phyloP scores from a whole-genome alignment of 2,329 filamentous ascomycete species.

The Fusarium hostae region DNA sequence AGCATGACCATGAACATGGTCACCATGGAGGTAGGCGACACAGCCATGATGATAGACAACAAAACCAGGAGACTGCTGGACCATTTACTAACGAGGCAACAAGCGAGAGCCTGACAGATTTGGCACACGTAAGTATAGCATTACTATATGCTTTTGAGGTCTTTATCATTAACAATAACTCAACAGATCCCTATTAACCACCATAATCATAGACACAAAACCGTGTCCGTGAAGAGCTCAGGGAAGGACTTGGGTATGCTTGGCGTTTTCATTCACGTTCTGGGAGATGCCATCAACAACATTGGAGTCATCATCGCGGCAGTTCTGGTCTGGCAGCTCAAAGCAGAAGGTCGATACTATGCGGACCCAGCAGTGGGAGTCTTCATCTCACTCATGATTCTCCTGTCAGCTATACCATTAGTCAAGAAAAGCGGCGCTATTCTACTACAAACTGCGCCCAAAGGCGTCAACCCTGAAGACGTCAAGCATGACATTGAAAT shows the following conservation, averaged over 20 bases:
- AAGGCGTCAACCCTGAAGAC: slow-evolving; percentile 68
- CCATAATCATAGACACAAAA: slow-evolving; percentile 61
- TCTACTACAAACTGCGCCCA: slow-evolving; percentile 73
- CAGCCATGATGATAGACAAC: slow-evolving; percentile 1
- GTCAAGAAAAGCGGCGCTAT: slow-evolving; percentile 72
- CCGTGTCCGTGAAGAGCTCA: slow-evolving; percentile 43
- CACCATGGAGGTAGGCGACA: slow-evolving; percentile 46
- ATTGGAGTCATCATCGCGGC: slow-evolving; percentile 78
- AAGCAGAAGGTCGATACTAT: slow-evolving; percentile 70
- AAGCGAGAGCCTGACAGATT: slow-evolving; percentile 25
- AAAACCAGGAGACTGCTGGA: slow-evolving; percentile 13
- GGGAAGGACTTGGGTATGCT: slow-evolving; percentile 75
- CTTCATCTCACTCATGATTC: slow-evolving; percentile 78
- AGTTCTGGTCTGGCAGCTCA: slow-evolving; percentile 73
- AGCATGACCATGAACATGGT: slow-evolving; percentile 54
- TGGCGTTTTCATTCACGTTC: slow-evolving; percentile 75
- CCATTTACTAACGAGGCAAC: slow-evolving; percentile 9
- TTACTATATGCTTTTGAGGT: neutral
- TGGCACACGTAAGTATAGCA: slow-evolving; percentile 29
- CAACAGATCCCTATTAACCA: slow-evolving; percentile 49
- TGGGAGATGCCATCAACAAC: slow-evolving; percentile 81
- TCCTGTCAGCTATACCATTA: slow-evolving; percentile 71
- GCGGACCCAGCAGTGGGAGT: slow-evolving; percentile 77
- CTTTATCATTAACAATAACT: slow-evolving; percentile 20
- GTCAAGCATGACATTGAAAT: slow-evolving; percentile 76